These are phyloP conservation scores for Tolypocladium guangdongense DNA, from an alignment of 2,329 filamentous ascomycete species.

Conservation along the genomic window DNA sequence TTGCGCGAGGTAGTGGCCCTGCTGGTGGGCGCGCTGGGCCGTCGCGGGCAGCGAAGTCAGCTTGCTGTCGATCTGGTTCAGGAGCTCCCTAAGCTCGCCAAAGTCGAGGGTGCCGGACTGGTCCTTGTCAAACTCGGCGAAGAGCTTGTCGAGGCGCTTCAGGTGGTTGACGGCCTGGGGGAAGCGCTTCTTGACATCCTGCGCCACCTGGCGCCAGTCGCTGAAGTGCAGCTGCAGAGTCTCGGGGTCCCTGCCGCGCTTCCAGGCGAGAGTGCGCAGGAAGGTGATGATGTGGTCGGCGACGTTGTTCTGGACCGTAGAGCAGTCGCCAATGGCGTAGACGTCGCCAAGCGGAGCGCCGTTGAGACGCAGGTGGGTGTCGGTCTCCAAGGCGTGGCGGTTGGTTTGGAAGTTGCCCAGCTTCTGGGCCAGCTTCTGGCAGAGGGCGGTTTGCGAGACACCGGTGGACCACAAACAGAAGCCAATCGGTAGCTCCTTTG, in stretches of 20 bases:
- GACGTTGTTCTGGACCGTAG: constrained; percentile 95
- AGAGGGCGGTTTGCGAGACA: constrained; percentile 76
- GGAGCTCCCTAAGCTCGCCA: constrained; percentile 76
- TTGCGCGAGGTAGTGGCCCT: constrained; percentile 81
- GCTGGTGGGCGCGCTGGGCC: constrained; percentile 91
- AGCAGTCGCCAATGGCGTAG: constrained; percentile 92
- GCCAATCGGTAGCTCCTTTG: constrained; percentile 88
- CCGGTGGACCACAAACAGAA: constrained; percentile 98
- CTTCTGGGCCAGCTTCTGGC: constrained; percentile 64
- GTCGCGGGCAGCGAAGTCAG: constrained; percentile 91
- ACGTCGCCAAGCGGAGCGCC: constrained; percentile 88
- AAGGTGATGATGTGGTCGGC: constrained; percentile 86
- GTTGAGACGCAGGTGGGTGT: constrained; percentile 80
- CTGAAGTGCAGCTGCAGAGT: constrained; percentile 75
- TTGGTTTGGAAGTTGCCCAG: constrained; percentile 73
- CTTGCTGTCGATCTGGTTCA: constrained; percentile 88
- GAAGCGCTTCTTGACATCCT: constrained; percentile 76
- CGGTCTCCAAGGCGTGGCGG: constrained; percentile 84
- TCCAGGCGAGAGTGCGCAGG: constrained; percentile 80
- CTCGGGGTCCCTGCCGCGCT: constrained; percentile 81
- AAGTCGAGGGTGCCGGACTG: constrained; percentile 90
- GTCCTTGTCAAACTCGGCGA: constrained; percentile 86
- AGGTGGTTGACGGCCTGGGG: constrained; percentile 84
- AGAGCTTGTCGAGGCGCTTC: constrained; percentile 80
- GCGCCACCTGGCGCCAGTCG: constrained; percentile 80